Base-by-base conservation (phyloP, 139 green algal genomes). In the Chlorella sp. region DNA sequence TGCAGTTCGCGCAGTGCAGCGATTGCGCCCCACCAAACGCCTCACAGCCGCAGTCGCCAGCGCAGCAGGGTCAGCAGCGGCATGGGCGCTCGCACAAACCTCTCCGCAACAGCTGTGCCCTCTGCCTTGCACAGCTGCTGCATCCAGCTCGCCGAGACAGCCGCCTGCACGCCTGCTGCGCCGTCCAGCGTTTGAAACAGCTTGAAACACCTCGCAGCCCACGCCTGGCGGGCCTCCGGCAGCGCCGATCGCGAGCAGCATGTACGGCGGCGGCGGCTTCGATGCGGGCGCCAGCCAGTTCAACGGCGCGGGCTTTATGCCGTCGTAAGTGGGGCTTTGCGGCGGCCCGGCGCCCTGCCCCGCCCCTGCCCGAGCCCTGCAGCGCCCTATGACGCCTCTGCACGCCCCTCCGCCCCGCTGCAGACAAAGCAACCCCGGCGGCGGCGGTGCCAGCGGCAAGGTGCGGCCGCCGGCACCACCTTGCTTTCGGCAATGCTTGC, bases 251-350 rank as follows among this genome's bases (percentile, higher is more conserved):
- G 51, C 51, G 12, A 60, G 2, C 44, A 82, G 44, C 28, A 82
- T 85, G 75, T 81, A 81, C 75, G 73, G 71, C 67, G 74, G 51
- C 82, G 72, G 56, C 72, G 63, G 57, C 69, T 69, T 63, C 21
- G 56, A 88, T 51, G 70, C 80, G 18, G 74, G 79, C 51, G 91
- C 78, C 67, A 86, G 56, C 21, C 84, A 93, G 83, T 96, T 96
- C 88, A 89, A 82, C 36, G 93, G 93, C 11, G 91, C 89, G 38
- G 93, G 93, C 74, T 96, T 96, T 86, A 94, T 96, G 87, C 89
- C 88, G 65, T 73, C 56, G 51, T 85, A 25, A 78, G 68, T 36
- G 68, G 57, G 34, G 76, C 57, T 4, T 57, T 30, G 23, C 3
- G 25, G 25, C n/a, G 57, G 5, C 21, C 13, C n/a, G n/a, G n/a